Percentiles rank a stretch among this genome's conserved stretches.
Evolutionary conservation across 352 stramenopile species (phyloP).

Genomic region (Sclerospora graminicola): DNA sequence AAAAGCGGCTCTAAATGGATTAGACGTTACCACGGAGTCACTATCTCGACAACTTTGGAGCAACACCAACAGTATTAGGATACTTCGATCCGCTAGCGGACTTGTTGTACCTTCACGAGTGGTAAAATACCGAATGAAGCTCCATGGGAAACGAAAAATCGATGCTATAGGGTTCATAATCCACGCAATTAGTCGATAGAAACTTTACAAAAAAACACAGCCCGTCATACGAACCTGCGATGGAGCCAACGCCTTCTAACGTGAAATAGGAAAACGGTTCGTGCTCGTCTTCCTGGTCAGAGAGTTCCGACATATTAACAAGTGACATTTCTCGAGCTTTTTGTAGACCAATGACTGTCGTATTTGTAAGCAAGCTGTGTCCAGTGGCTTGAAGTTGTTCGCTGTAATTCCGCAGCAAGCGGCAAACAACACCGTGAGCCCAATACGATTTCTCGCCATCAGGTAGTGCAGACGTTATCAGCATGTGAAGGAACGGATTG

Average conservation of each 20-base stretch:
- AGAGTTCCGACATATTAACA: slow-evolving; percentile 45
- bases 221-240: slow-evolving; percentile 42
- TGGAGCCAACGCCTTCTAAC: slow-evolving; percentile 48
- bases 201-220: too few relatives aligned
- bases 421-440: slow-evolving; percentile 35
- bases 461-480: slow-evolving; percentile 29
- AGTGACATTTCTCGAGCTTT: slow-evolving; percentile 46
- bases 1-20: slow-evolving; percentile 54
- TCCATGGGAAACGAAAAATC: slow-evolving; percentile 54
- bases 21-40: slow-evolving; percentile 24
- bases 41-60: slow-evolving; percentile 60
- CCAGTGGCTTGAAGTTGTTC: slow-evolving; percentile 32
- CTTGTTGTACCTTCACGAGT: slow-evolving; percentile 34
- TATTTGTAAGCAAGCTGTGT: slow-evolving; percentile 19
- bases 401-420: slow-evolving; percentile 54
- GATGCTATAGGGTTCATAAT: slow-evolving; percentile 18
- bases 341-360: slow-evolving; percentile 24
- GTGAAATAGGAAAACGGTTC: slow-evolving; percentile 64
- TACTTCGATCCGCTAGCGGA: slow-evolving; percentile 56
- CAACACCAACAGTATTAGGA: slow-evolving; percentile 52
- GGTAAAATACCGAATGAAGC: slow-evolving; percentile 63
- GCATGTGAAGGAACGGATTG: slow-evolving; percentile 61
- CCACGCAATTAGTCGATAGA: too few relatives aligned
- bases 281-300: slow-evolving; percentile 28
- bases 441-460: slow-evolving; percentile 37